A percentile compares a stretch with the other conserved stretches of the same genome.
Conservation (phyloP, 148 eudicot genomes). For the Vaccinium corymbosum region DNA sequence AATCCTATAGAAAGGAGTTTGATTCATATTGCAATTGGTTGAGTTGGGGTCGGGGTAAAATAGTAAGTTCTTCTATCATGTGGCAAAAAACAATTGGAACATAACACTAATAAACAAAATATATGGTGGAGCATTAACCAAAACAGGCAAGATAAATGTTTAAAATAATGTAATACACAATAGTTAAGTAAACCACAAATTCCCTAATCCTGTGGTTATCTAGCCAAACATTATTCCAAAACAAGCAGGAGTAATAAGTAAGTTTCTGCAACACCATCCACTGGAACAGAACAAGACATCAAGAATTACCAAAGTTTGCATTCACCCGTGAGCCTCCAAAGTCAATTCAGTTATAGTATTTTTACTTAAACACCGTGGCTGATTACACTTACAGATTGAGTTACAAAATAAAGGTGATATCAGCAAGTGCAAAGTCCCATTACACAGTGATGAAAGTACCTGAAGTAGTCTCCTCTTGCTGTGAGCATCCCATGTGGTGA, state of each 20-base stretch:
- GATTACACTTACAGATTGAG: background rate
- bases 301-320: background rate
- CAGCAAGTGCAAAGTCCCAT: background rate
- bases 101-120: background rate
- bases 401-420: background rate
- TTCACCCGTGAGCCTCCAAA: background rate
- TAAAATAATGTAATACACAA: background rate
- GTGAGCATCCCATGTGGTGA: conserved; percentile 68
- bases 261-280: background rate
- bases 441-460: conserved; percentile 39
- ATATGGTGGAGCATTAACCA: background rate
- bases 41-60: too few relatives aligned
- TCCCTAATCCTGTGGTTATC: background rate
- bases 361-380: background rate
- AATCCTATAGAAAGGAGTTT: too few relatives aligned
- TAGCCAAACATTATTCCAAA: background rate
- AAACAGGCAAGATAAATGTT: conserved; percentile 1
- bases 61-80: too few relatives aligned
- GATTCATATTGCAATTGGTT: too few relatives aligned
- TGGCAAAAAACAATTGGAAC: too few relatives aligned
- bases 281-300: background rate
- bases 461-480: conserved; percentile 59
- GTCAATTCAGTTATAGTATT: background rate
- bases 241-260: background rate
- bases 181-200: background rate